Base-by-base conservation (phyloP, 768 basidiomycete genomes). In the Lyophyllum atratum region DNA sequence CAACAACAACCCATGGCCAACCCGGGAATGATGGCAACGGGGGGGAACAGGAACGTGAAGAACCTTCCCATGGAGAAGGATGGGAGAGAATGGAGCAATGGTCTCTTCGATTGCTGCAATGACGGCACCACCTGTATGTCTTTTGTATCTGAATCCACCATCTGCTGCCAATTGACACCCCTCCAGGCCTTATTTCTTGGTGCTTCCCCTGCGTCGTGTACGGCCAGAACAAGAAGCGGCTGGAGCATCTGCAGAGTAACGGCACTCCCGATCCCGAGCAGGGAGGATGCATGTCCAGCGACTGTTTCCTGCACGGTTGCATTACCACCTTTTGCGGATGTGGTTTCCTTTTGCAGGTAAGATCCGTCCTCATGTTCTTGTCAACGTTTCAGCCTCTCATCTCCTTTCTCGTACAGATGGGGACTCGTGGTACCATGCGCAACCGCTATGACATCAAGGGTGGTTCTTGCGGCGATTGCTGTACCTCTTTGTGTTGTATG, bases 141-240 rank as follows among this genome's bases (percentile, higher is more conserved):
- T 25, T 31, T 26, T 19, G 9, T 22, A 1, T 14, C 19, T 7
- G 4, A 44, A n/a, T 50, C 39, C 24, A 22, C 29, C 42, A n/a
- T 24, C 25, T 25, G 22, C n/a, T 14, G 17, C 22, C 39, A 9
- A 21, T 49, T 19, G 33, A 33, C 15, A 33, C 14, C 25, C 25
- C 25, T 56, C 22, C 59, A 74, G 73, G 61, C 56, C 55, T 64
- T 26, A 51, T 66, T 33, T 62, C 77, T 1, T 72, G 66, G 49
- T 77, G 63, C 60, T 74, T 66, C 59, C 76, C 79, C 11, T 79
- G 76, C 59, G 62, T 76, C 25, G 63, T 71, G 9, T 75, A 76
- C 52, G 72, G 69, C 17, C 61, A 72, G 58, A 74, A 74, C 64
- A 75, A 68, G 47, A 62, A 69, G 43, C 72, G 77, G 19, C 43